Percentiles rank a stretch among this genome's conserved stretches.
phyloP scores from a whole-genome alignment of 2,329 filamentous ascomycete species.

The Fusarium foetens region DNA sequence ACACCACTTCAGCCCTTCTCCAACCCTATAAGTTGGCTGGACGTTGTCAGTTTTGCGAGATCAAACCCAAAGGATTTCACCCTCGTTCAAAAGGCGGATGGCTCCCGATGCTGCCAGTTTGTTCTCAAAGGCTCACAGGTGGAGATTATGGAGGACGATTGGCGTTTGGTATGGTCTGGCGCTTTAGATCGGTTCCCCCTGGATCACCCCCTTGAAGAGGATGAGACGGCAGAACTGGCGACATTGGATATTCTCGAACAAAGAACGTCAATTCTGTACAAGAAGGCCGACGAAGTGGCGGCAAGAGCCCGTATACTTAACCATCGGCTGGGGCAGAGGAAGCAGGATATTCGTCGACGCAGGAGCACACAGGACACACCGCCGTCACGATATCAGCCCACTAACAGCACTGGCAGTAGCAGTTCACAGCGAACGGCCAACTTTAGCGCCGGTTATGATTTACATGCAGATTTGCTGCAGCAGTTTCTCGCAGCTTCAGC shows the following conservation, averaged over 20 bases:
- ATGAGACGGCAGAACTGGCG: constrained; percentile 85
- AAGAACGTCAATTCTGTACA: constrained; percentile 79
- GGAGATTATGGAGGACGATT: constrained; percentile 90
- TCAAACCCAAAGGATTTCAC: constrained; percentile 82
- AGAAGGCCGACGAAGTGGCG: constrained; percentile 79
- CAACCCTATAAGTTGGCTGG: constrained; percentile 79
- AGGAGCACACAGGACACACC: constrained; percentile 47
- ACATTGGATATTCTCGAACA: constrained; percentile 86
- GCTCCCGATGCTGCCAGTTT: constrained; percentile 80
- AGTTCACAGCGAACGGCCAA: constrained; percentile 35
- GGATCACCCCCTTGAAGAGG: constrained; percentile 82
- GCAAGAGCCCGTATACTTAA: constrained; percentile 77
- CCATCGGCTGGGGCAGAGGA: constrained; percentile 68
- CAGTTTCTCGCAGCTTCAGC: constrained; percentile 55
- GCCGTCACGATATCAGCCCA: constrained; percentile 50
- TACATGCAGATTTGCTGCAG: constrained; percentile 66
- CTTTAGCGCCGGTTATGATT: constrained; percentile 54
- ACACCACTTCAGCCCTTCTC: constrained; percentile 65
- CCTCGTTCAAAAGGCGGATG: constrained; percentile 74
- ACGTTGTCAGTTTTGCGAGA: constrained; percentile 86
- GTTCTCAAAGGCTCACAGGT: constrained; percentile 82
- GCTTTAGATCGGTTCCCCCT: constrained; percentile 83
- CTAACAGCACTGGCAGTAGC: constrained; percentile 41
- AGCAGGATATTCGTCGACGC: constrained; percentile 46
- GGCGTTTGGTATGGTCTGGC: constrained; percentile 82